Conservation (phyloP, 208 protist genomes). For the Entamoeba dispar region DNA sequence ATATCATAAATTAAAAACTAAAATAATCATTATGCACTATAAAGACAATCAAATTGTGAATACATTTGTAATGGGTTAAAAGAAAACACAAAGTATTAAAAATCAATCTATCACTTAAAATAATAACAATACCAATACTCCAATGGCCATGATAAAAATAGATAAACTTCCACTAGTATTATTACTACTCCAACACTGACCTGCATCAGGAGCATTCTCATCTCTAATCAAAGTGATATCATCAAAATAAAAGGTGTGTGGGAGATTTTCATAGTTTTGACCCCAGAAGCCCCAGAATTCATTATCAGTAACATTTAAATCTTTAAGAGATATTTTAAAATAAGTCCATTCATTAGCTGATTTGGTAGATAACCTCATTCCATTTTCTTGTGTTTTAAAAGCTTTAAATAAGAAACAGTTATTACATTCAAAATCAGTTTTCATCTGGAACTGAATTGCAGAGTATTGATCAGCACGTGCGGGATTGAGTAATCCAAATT, state of each 20-base stretch:
- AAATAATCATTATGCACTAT: too few species aligned
- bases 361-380: background rate
- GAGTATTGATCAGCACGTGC: background rate
- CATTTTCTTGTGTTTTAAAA: background rate
- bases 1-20: too few species aligned
- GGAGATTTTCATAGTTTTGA: background rate
- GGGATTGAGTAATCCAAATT: background rate
- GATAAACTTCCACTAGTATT: background rate
- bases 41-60: too few species aligned
- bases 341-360: background rate
- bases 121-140: too few species aligned
- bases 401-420: background rate
- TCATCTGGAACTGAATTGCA: background rate
- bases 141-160: too few species aligned
- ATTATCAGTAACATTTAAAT: background rate
- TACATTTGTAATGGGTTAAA: too few species aligned
- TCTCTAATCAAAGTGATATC: background rate
- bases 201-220: background rate
- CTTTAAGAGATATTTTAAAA: background rate
- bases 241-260: background rate
- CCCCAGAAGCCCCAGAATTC: background rate
- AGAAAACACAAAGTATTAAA: too few species aligned
- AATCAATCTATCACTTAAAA: too few species aligned
- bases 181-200: background rate
- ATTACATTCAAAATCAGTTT: background rate